phyloP scores from a whole-genome alignment of 805 yeast genomes.

The Cyberlindnera euphorbiae region DNA sequence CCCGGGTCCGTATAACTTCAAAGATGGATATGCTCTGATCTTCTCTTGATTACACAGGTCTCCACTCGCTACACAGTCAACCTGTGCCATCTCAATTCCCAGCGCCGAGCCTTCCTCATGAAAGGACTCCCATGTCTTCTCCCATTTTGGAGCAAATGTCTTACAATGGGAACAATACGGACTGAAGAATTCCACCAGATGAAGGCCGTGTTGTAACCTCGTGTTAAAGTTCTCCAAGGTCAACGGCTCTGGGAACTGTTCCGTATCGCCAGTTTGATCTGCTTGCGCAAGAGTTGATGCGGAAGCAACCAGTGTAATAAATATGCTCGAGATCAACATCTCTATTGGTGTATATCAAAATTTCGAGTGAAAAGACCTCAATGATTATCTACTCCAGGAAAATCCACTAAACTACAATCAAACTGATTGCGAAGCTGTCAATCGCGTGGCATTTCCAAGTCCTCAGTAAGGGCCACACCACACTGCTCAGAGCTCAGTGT shows the following conservation, averaged over 20 bases:
- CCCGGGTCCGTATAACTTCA: conserved; percentile 64
- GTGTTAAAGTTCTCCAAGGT: conserved; percentile 46
- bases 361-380: too few relatives aligned
- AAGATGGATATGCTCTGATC: conserved; percentile 61
- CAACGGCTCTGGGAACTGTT: conserved; percentile 44
- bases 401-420: too few relatives aligned
- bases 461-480: too few relatives aligned
- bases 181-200: conserved; percentile 83
- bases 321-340: too few relatives aligned
- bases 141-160: conserved; percentile 79
- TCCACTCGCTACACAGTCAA: conserved; percentile 81
- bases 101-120: conserved; percentile 39
- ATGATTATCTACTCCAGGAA: too few relatives aligned
- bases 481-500: too few relatives aligned
- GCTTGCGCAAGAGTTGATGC: too few relatives aligned
- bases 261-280: background rate
- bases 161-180: conserved; percentile 88
- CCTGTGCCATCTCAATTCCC: conserved; percentile 60
- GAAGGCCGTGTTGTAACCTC: conserved; percentile 46
- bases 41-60: conserved; percentile 74
- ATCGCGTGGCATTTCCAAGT: too few relatives aligned
- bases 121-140: conserved; percentile 50
- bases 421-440: too few relatives aligned
- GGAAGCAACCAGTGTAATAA: too few relatives aligned
- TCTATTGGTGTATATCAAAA: too few relatives aligned